phyloP scores from a whole-genome alignment of 129 eudicot species.

The Flaveria bidentis region DNA sequence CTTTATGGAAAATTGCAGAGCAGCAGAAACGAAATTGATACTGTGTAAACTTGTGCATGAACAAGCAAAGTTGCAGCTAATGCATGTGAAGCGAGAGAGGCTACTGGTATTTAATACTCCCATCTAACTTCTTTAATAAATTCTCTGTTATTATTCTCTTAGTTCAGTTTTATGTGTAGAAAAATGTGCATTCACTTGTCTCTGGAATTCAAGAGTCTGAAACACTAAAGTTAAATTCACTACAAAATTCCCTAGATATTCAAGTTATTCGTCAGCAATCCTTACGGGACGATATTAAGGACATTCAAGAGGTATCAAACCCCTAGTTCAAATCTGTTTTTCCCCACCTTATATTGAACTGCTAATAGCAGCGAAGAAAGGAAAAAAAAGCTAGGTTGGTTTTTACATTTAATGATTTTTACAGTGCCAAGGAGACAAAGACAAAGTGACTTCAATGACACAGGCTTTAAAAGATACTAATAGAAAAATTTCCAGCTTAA shows the following conservation, averaged over 20 bases:
- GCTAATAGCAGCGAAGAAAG: neutral
- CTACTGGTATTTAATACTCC: slow-evolving; percentile 48
- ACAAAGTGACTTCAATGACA: slow-evolving; percentile 43
- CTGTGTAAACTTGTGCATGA: slow-evolving; percentile 58
- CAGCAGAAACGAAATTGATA: slow-evolving; percentile 45
- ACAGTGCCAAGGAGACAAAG: slow-evolving; percentile 45
- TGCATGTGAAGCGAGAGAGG: slow-evolving; percentile 55
- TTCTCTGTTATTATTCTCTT: neutral
- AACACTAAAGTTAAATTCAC: slow-evolving; percentile 38
- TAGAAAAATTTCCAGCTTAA: slow-evolving; percentile 40
- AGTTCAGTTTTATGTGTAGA: slow-evolving; percentile 51
- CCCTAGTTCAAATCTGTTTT: neutral
- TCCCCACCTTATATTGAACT: neutral
- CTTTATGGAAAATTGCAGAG: slow-evolving; percentile 44
- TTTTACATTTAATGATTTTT: slow-evolving; percentile 11
- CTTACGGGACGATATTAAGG: slow-evolving; percentile 22
- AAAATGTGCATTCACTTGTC: slow-evolving; percentile 45
- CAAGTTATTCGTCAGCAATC: slow-evolving; percentile 29
- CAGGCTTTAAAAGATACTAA: slow-evolving; percentile 41
- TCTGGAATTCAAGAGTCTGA: slow-evolving; percentile 63
- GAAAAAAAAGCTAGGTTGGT: slow-evolving; percentile 6
- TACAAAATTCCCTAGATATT: slow-evolving; percentile 22
- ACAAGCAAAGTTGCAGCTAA: slow-evolving; percentile 62
- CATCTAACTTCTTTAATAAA: slow-evolving; percentile 17
- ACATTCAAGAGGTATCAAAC: slow-evolving; percentile 51